Conservation (phyloP, 108 stramenopile species). For the Mayamaea pseudoterrestris region DNA sequence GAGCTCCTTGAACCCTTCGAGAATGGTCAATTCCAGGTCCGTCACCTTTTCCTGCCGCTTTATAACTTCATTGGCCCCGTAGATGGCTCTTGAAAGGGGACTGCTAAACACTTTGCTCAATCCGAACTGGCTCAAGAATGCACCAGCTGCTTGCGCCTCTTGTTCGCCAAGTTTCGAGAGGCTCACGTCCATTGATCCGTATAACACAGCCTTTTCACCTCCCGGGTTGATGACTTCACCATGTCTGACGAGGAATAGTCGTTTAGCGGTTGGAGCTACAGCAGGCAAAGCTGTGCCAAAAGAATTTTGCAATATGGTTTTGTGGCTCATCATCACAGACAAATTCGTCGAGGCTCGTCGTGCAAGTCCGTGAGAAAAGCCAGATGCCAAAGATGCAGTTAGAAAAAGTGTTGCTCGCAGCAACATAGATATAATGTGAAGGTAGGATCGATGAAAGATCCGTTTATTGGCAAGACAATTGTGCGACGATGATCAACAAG, state of each 20-base stretch:
- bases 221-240: conserved; percentile 89
- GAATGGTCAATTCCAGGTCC: conserved; percentile 11
- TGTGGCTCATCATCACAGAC: no score
- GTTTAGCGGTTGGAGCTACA: conserved; percentile 29
- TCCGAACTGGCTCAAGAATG: conserved; percentile 45
- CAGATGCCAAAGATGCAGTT: no score
- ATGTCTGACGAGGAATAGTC: conserved; percentile 76
- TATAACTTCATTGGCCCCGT: conserved; percentile 58
- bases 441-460: no score
- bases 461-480: no score
- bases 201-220: conserved; percentile 73
- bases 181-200: conserved; percentile 76
- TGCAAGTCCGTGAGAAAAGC: no score
- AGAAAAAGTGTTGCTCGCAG: no score
- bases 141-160: conserved; percentile 68
- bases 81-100: conserved; percentile 67
- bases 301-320: no score
- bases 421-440: no score
- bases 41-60: conserved; percentile 3
- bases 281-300: conserved; percentile 31
- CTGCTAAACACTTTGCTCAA: conserved; percentile 58
- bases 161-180: conserved; percentile 69
- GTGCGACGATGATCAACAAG: no score
- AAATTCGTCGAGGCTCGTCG: no score
- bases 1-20: conserved; percentile 69